Evolutionary conservation across 805 yeast genomes (phyloP).

Genomic region (Yarrowia porcina): DNA sequence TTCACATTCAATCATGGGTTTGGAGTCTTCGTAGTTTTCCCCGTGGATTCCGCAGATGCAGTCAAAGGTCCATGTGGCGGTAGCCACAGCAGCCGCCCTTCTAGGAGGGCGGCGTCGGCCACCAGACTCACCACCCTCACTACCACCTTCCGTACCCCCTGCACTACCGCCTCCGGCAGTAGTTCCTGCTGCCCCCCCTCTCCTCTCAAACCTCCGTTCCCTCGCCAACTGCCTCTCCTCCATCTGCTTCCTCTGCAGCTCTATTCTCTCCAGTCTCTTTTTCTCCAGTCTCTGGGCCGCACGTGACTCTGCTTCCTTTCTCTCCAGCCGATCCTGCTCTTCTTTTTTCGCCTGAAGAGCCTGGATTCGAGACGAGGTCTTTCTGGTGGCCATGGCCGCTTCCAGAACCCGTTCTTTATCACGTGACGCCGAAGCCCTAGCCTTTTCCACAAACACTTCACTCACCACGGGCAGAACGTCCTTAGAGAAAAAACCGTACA

Average conservation of each 20-base stretch:
- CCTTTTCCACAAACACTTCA: constrained; percentile 36
- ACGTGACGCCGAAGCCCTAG: constrained; percentile 33
- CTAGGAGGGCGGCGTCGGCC: neutral
- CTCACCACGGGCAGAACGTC: constrained; percentile 6
- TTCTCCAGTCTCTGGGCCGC: constrained; percentile 19
- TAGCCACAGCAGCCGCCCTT: constrained; percentile 20
- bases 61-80: constrained; percentile 41
- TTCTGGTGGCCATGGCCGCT: constrained; percentile 36
- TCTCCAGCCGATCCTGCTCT: constrained; percentile 30
- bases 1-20: constrained; percentile 40
- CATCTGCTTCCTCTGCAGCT: constrained; percentile 12
- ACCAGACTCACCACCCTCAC: neutral
- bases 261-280: constrained; percentile 22
- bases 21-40: constrained; percentile 43
- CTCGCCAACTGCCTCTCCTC: constrained; percentile 26
- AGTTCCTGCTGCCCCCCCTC: constrained; percentile 17
- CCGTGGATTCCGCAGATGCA: constrained; percentile 43
- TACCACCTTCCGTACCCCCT: neutral
- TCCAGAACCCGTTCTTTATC: constrained; percentile 33
- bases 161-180: no score
- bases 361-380: constrained; percentile 38
- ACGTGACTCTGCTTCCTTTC: constrained; percentile 25
- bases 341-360: constrained; percentile 32
- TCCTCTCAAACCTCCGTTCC: constrained; percentile 21
- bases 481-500: neutral